Evolutionary conservation across 108 stramenopile species (phyloP).

Genomic region (Skeletonema marinoi): DNA sequence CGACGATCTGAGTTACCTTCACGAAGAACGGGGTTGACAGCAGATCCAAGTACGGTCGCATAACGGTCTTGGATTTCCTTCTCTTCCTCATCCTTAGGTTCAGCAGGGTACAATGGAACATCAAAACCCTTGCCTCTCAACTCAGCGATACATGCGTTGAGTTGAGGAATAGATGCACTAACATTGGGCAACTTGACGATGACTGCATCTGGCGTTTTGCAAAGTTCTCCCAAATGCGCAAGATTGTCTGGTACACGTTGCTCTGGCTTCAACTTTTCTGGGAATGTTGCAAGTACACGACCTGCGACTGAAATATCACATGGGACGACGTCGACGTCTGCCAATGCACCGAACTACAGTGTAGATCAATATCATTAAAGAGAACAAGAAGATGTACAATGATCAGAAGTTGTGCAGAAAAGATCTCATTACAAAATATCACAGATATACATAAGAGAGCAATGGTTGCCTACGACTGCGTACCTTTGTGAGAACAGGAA

Average conservation of each 20-base stretch:
- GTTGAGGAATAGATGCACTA: constrained; percentile 88
- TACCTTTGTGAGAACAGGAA: constrained; percentile 84
- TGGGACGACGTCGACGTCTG: constrained; percentile 80
- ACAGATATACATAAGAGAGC: not conserved
- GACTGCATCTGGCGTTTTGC: constrained; percentile 79
- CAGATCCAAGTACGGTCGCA: constrained; percentile 81
- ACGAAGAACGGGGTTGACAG: constrained; percentile 93
- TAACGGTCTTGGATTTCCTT: constrained; percentile 70
- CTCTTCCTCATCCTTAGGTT: constrained; percentile 76
- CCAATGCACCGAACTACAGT: constrained; percentile 63
- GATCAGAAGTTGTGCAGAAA: not conserved
- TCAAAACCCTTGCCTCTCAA: constrained; percentile 91
- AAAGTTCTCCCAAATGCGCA: constrained; percentile 78
- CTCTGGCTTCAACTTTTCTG: constrained; percentile 68
- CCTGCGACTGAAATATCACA: constrained; percentile 87
- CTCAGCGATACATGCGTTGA: constrained; percentile 87
- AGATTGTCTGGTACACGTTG: constrained; percentile 91
- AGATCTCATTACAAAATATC: not conserved
- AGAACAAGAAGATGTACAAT: not conserved
- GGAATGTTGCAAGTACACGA: constrained; percentile 87
- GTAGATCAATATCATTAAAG: not conserved
- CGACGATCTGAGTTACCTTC: constrained; percentile 94
- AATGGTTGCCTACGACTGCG: not conserved
- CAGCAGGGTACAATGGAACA: constrained; percentile 88
- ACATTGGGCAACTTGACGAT: constrained; percentile 86